phyloP scores from a whole-genome alignment of 2,329 filamentous ascomycete species.

The Cladophialophora yegresii region DNA sequence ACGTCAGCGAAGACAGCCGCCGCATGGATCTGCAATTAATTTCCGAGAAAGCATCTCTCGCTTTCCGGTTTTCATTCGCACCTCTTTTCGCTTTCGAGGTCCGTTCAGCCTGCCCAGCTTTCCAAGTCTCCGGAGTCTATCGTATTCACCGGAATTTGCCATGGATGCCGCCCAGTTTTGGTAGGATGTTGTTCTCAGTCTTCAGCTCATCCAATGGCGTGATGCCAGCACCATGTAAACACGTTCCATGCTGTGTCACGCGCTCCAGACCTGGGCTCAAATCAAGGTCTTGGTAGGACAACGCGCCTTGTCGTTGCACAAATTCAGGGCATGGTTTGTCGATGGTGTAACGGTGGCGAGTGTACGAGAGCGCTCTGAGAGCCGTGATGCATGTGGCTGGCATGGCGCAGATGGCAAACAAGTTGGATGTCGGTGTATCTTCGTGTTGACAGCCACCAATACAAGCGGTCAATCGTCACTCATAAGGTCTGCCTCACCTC shows the following conservation, averaged over 20 bases:
- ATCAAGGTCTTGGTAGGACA: constrained; percentile 7
- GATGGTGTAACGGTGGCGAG: constrained; percentile 1
- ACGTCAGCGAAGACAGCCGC: constrained; percentile 1
- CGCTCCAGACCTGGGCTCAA: background rate
- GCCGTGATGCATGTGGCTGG: constrained; percentile 9
- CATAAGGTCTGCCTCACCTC: constrained; percentile 5
- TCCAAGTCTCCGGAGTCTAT: background rate
- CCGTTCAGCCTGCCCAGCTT: background rate
- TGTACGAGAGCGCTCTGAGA: background rate
- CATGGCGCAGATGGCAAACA: constrained; percentile 3
- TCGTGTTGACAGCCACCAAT: background rate
- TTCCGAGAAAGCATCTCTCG: constrained; percentile 2
- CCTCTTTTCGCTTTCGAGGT: background rate
- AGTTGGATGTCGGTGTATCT: constrained; percentile 1
- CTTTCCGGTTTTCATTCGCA: constrained; percentile 8
- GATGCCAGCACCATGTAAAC: constrained; percentile 16
- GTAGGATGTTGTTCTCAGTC: constrained; percentile 12
- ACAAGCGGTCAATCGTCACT: background rate
- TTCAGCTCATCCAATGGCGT: constrained; percentile 17
- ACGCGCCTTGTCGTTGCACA: constrained; percentile 4
- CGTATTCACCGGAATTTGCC: background rate
- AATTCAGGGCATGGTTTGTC: constrained; percentile 11
- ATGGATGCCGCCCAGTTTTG: constrained; percentile 19
- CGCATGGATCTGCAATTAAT: constrained; percentile 6
- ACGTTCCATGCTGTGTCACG: constrained; percentile 13